Base-by-base conservation (phyloP, 2,329 filamentous ascomycete genomes). In the Rhexocercosporidium sp. region DNA sequence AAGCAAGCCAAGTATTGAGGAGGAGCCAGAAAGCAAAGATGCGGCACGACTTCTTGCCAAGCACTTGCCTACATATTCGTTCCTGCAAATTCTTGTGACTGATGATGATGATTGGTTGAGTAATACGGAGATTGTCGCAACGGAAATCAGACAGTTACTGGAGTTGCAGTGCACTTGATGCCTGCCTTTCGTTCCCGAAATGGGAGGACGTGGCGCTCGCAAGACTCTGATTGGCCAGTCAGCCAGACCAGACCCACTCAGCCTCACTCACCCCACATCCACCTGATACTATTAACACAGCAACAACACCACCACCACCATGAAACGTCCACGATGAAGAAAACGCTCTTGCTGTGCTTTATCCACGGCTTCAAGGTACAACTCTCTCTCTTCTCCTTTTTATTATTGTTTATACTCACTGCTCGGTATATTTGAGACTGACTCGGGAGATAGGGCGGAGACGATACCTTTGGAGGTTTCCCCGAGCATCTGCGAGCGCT, bases 341-440 rank as follows among this genome's bases (percentile, higher is more conserved):
- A 92, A 81, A 96, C 92, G 66, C 81, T 96, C 44, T 80, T 96
- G 46, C 81, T 96, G 67, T 92, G 91, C 77, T 96, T 96, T 79
- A 92, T 96, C 69, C 93, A 96, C 79, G 93, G 93, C 77, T 96
- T 96, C 86, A 93, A 96, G 85, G 88, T 89, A 75, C 49, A 74
- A 69, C 37, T 37, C 1, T 14, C 5, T 14, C 18, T 65, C 5
- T n/a, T 56, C 4, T 56, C 4, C 4, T 18, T 20, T 29, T 4
- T 22, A 29, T 9, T 51, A n/a, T n/a, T n/a, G n/a, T 53, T 22
- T 27, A 27, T 29, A 29, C 8, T 3, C 29, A 22, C 2, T 37
- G 29, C 14, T 14, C 1, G 4, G 5, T 18, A 57, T 20, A 37
- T 20, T 5, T 7, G 3, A 56, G 18, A 57, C 12, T 57, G 34